Evolutionary conservation across 495 filamentous ascomycete species (phyloP), one percentile per base, ranked within the genome.

Genomic region (Aspergillus nanangensis): DNA sequence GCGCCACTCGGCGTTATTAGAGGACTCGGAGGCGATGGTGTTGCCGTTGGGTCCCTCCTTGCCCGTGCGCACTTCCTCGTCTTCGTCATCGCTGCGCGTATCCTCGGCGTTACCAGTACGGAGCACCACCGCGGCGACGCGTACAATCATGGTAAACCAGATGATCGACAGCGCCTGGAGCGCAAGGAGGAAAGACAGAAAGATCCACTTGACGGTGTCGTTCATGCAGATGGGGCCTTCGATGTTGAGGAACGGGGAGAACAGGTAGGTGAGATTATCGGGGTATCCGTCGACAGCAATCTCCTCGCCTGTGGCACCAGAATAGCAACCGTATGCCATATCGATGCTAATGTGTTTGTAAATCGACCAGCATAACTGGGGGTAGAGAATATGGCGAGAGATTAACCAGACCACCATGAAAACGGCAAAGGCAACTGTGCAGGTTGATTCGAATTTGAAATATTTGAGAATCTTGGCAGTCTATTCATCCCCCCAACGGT

Each of bases 391-490:
- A 61, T 98, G 93, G 32, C 93, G 86, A 3, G 87, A 78, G 18
- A 87, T 53, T 50, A 97, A 72, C 93, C 93, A 98, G 41, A 79
- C 79, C 17, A 87, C 51, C 68, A 97, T 83, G 69, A 98, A 95
- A 31, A 94, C 53, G 29, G 80, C 94, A 57, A 97, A 98, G 33
- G 81, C 79, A 45, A 81, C 65, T 57, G 96, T 91, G 78, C 91
- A 96, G 49, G 84, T 65, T 9, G 63, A 80, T 40, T 82, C 76
- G 66, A 72, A 88, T 42, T 84, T 81, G 13, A 93, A 63, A 61
- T 98, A 98, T 64, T 94, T 95, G 50, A 97, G 79, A 48, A 93
- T 85, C 65, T 98, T 98, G 35, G 93, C 93, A n/a, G 82, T 60
- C 92, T 97, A 46, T 41, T 19, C 11, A 27, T 5, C 8, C n/a